Conservation (phyloP, 768 basidiomycete genomes). For the Lepiota venenata region DNA sequence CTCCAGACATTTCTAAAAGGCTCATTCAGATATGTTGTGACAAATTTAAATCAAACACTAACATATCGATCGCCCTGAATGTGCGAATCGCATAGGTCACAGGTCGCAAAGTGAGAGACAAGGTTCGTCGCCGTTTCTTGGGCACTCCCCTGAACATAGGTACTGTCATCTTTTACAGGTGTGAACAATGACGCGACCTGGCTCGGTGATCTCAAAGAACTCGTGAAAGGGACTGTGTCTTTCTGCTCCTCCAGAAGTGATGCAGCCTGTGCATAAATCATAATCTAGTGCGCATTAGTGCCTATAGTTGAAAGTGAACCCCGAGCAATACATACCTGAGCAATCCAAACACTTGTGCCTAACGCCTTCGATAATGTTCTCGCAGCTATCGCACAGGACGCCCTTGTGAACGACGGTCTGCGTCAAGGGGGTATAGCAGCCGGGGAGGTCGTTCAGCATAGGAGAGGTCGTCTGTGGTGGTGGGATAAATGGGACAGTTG, state of each 20-base stretch:
- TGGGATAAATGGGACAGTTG: slow-evolving; percentile 4
- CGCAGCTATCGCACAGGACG: slow-evolving; percentile 67
- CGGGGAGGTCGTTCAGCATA: slow-evolving; percentile 9
- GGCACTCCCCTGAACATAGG: slow-evolving; percentile 1
- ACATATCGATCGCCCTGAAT: slow-evolving; percentile 76
- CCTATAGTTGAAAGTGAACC: not conserved
- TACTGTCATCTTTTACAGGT: slow-evolving; percentile 38
- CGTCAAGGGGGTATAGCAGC: not conserved
- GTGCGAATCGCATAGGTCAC: slow-evolving; percentile 72
- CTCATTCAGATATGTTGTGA: not conserved
- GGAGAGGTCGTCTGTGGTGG: not conserved
- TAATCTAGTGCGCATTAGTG: slow-evolving; percentile 48
- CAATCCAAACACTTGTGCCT: slow-evolving; percentile 84
- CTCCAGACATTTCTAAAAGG: slow-evolving; percentile 62
- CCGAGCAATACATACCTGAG: slow-evolving; percentile 39
- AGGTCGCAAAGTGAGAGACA: slow-evolving; percentile 60
- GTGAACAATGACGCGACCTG: slow-evolving; percentile 64
- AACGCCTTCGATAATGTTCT: slow-evolving; percentile 52
- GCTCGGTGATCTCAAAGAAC: slow-evolving; percentile 66
- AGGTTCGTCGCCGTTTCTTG: slow-evolving; percentile 13
- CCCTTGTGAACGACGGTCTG: slow-evolving; percentile 47
- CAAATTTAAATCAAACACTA: slow-evolving; percentile 23
- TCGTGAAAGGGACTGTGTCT: slow-evolving; percentile 61
- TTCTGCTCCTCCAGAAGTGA: slow-evolving; percentile 44
- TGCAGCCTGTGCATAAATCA: slow-evolving; percentile 65